phyloP scores from a whole-genome alignment of 371 early-diverging fungal genomes.

The Mucor sp. region DNA sequence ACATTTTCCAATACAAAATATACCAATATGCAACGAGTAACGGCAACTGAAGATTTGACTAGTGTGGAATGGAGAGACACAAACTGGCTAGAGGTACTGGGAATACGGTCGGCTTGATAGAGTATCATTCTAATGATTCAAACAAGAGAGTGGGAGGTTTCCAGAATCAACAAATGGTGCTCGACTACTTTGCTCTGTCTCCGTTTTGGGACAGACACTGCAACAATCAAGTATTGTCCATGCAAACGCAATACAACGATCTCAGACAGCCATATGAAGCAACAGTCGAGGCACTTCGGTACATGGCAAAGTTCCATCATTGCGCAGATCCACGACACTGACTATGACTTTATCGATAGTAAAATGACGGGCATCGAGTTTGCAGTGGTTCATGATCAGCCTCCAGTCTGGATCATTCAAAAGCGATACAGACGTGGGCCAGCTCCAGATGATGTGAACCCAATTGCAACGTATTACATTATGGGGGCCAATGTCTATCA shows the following conservation, averaged over 20 bases:
- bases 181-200: slow-evolving; percentile 94
- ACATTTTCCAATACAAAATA: neutral
- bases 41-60: slow-evolving; percentile 48
- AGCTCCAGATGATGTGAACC: slow-evolving; percentile 57
- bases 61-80: slow-evolving; percentile 55
- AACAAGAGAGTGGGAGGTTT: slow-evolving; percentile 67
- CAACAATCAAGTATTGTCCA: slow-evolving; percentile 93
- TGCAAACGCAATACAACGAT: slow-evolving; percentile 97
- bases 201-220: slow-evolving; percentile 97
- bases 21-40: slow-evolving; percentile 25
- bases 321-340: neutral
- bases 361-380: slow-evolving; percentile 92
- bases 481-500: slow-evolving; percentile 92
- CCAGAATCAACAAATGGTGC: slow-evolving; percentile 77
- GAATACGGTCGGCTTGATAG: neutral
- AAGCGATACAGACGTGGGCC: slow-evolving; percentile 75
- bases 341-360: slow-evolving; percentile 29
- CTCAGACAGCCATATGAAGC: slow-evolving; percentile 62
- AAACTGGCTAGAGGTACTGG: slow-evolving; percentile 48
- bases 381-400: slow-evolving; percentile 74
- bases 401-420: slow-evolving; percentile 85
- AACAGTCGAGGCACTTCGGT: slow-evolving; percentile 65
- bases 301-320: neutral
- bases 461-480: slow-evolving; percentile 86
- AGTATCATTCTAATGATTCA: neutral